Base-by-base conservation (phyloP, 495 filamentous ascomycete species). In the Aspergillus cristatus region DNA sequence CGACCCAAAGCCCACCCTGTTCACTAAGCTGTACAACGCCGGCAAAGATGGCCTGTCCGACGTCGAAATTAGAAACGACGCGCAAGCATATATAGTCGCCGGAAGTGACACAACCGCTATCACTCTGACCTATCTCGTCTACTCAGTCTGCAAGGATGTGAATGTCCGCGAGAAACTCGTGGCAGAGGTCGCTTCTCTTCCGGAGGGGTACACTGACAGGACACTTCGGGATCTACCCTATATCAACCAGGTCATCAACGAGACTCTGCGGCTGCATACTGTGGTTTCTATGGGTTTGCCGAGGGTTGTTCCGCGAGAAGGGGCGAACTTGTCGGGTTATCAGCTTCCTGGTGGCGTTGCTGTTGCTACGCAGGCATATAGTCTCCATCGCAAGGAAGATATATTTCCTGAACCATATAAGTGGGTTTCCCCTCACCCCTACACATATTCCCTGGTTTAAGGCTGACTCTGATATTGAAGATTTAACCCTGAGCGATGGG, bases 191-290 rank as follows among this genome's bases (percentile, higher is more conserved):
- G 32, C 34, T 13, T 20, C 34, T 3, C 39, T 51, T 8, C 39
- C 41, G 6, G 35, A 43, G 1, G 41, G 30, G 10, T 54, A 51
- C 34, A 35, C 12, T 8, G 48, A 54, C 15, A 34, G 39, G 14
- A 37, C 51, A 28, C 45, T 66, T 5, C 42, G 55, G 26, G 34
- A 42, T 7, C 40, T 65, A 1, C 55, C 56, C 4, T 53, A 60
- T 38, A 48, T 76, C 14, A 66, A 69, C 34, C 50, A 53, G 10
- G 51, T 67, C 26, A 69, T 75, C 43, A 63, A 65, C 24, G 71
- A 78, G 45, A 54, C 71, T 0, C 45, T 75, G 28, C 52, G 71
- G 3, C 42, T 76, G 8, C 57, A 71, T 48, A 56, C 60, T 2
- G 55, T 66, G 0, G 54, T 58, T 1, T 52, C 60, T 3, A 60